Base-by-base conservation (phyloP, 148 eudicot genomes). In the Polygonum aviculare region DNA sequence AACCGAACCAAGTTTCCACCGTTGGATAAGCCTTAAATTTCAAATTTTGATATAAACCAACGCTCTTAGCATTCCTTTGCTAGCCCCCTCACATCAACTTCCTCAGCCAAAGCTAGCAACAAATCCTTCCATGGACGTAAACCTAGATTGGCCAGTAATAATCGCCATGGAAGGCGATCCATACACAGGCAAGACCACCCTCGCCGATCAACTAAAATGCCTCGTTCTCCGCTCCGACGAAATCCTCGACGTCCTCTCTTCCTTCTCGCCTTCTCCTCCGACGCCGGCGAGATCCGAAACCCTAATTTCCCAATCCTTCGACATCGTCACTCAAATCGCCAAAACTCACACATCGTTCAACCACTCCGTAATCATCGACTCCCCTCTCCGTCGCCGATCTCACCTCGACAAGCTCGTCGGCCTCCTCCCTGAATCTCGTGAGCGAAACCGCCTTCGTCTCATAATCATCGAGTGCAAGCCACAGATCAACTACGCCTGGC, bases 381-480 rank as follows among this genome's bases (percentile, higher is more conserved):
- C 73, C 47, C 73, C 73, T 36, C 73, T 70, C 21, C 15, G 6
- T 44, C 73, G 21, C 35, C 22, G 22, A 8, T 70, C 73, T 15
- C 47, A 70, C 2, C 73, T 70, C 73, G 15, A 38, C 47, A 38
- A 10, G 11, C 48, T 70, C 19, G 35, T 70, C 48, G 15, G 26
- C 49, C 21, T 70, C 26, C 35, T 60, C 31, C 62, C 31, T 1
- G 12, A 55, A 19, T 55, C 62, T 9, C 26, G 62, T 3, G 67
- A 60, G 38, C 4, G 15, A 2, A 5, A 14, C 5, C 38, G 15
- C 15, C 47, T 41, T 36, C 22, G 73, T 12, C 73, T 70, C 8
- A 70, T 70, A 6, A 38, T 70, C 73, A 70, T 70, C 49, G n/a
- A 70, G 73, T 70, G 73, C 73, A 70, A 39, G 73, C 49, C 73